Base-by-base conservation (phyloP, 768 basidiomycete genomes). In the Mycena floridula region DNA sequence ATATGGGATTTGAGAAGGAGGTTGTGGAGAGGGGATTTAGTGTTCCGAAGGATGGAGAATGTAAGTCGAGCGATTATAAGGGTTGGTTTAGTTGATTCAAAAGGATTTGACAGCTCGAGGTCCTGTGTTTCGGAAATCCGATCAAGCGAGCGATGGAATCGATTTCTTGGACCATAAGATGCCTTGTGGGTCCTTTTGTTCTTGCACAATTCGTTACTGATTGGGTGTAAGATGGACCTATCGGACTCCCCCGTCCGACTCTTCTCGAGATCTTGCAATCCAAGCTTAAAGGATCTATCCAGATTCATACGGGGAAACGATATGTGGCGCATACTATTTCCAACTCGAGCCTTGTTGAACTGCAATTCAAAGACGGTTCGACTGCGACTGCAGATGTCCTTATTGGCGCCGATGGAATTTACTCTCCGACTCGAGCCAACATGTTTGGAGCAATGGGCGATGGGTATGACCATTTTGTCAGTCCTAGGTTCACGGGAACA, bases 321-420 rank as follows among this genome's bases (percentile, higher is more conserved):
- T 48, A 61, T 0, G 26, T 32, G 11, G 42, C 15, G 13, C 58
- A 61, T 24, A 22, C 22, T 4, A 38, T 45, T 15, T 30, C 44
- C 12, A 40, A 43, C 0, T 25, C 43, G 7, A 48, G 51, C 13
- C n/a, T 41, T 8, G 37, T 64, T 18, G 22, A 41, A 5, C 40
- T 65, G 16, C 32, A 40, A 0, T 58, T 67, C 40, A 44, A 46
- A 3, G 59, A 61, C 39, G 58, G 55, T 2, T 55, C 65, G 3
- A 59, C 40, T 1, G 46, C 54, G 13, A 54, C 50, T 1, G 50
- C 69, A 0, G 65, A 73, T 27, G 44, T 73, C 11, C 58, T 73
- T 2, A 43, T 72, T 38, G 72, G 68, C 5, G 67, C 67, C 15
- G 70, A 72, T 48, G 70, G 72, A 1, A 50, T 72, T n/a, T 57